Evolutionary conservation across 1,284 basidiomycete genomes (phyloP).

Genomic region (Malassezia globosa): DNA sequence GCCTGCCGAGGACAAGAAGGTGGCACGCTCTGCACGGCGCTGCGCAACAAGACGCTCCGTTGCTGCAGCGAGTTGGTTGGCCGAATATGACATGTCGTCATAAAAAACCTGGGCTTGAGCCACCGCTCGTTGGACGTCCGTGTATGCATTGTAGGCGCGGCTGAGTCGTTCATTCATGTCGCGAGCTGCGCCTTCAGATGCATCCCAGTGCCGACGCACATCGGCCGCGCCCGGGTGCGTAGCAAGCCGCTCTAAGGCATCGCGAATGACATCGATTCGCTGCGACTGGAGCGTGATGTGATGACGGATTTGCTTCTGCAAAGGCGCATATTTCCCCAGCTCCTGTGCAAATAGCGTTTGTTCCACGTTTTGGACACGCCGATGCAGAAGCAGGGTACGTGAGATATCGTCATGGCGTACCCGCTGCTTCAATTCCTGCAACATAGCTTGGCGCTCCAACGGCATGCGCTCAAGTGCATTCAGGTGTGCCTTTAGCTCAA

Average conservation of each 20-base stretch:
- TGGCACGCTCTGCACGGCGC: conserved; percentile 10
- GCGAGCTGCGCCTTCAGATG: conserved; percentile 64
- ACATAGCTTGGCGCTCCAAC: conserved; percentile 65
- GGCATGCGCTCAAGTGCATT: conserved; percentile 31
- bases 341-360: conserved; percentile 79
- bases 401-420: conserved; percentile 94
- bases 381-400: conserved; percentile 79
- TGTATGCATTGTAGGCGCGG: conserved; percentile 66
- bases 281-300: conserved; percentile 22
- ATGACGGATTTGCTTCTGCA: conserved; percentile 56
- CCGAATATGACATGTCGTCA: conserved; percentile 55
- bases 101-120: conserved; percentile 83
- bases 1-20: neutral
- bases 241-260: conserved; percentile 4
- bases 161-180: conserved; percentile 63
- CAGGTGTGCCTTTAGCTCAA: neutral
- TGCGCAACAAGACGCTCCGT: conserved; percentile 1
- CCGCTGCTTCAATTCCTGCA: conserved; percentile 92
- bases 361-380: conserved; percentile 71
- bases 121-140: conserved; percentile 73
- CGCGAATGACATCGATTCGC: conserved; percentile 18
- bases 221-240: conserved; percentile 7
- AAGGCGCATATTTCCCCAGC: conserved; percentile 86
- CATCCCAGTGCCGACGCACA: conserved; percentile 55
- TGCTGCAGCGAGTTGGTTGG: neutral